phyloP scores from a whole-genome alignment of 2,329 filamentous ascomycete species.

The Beauveria varroae region DNA sequence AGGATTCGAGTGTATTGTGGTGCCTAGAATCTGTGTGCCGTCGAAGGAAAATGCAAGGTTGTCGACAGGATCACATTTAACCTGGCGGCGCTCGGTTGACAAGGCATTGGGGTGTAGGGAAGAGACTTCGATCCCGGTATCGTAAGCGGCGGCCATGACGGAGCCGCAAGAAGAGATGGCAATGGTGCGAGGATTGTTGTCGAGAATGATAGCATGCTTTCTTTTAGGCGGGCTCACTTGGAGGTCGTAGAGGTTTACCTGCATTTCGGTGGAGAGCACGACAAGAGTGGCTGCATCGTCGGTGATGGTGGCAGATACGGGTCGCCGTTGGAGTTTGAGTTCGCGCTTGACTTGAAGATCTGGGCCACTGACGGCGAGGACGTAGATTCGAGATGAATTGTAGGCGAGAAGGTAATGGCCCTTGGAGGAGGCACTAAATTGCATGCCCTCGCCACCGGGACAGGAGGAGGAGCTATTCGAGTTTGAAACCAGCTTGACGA shows the following conservation, averaged over 20 bases:
- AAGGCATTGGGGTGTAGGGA: constrained; percentile 59
- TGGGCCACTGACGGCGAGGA: constrained; percentile 59
- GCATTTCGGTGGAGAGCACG: constrained; percentile 73
- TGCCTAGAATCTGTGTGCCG: constrained; percentile 70
- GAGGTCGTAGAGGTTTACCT: constrained; percentile 80
- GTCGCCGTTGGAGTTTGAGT: constrained; percentile 69
- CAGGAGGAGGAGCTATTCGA: constrained; percentile 78
- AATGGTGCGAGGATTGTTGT: constrained; percentile 71
- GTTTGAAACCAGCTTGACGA: constrained; percentile 74
- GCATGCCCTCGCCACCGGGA: constrained; percentile 77
- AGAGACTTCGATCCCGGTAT: constrained; percentile 82
- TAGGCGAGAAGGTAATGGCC: constrained; percentile 71
- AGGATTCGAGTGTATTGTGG: constrained; percentile 56
- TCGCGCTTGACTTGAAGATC: constrained; percentile 63
- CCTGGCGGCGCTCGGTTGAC: constrained; percentile 61
- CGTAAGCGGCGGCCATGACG: constrained; percentile 77
- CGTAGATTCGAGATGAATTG: constrained; percentile 77
- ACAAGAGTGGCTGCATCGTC: constrained; percentile 72
- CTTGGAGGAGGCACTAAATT: constrained; percentile 70
- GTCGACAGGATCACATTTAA: constrained; percentile 73
- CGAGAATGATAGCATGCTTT: constrained; percentile 67
- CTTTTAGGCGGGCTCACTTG: constrained; percentile 56
- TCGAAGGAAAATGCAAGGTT: constrained; percentile 68
- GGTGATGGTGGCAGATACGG: constrained; percentile 68
- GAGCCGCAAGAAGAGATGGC: constrained; percentile 74